Base-by-base conservation (phyloP, 202 grass and related monocot species). In the Zizania palustris region DNA sequence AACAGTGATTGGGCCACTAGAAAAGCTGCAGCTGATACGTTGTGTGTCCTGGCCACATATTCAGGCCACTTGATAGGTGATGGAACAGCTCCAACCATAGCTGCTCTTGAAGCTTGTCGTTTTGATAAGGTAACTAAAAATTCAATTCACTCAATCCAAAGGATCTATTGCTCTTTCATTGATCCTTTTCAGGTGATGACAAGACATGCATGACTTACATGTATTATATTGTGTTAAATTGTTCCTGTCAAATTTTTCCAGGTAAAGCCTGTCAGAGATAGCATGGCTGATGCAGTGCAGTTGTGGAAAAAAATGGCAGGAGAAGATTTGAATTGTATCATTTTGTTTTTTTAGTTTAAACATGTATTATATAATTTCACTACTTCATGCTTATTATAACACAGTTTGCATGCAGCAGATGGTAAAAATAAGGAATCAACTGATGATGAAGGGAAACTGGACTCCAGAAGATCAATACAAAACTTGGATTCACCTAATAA, bases 201-300 rank as follows among this genome's bases (percentile, higher is more conserved):
- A 72, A 77, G 19, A 19, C 51, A 55, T 55, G n/a, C 51, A 55
- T 55, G n/a, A 19, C 28, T 34, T 74, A 41, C 46, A 60, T 50
- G 49, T 50, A 83, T 85, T 67, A 39, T 80, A 28, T 64, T 69
- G 74, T 41, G 55, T 6, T 68, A 42, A 78, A 58, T 54, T 34
- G 19, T 75, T 69, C 44, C 34, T 79, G 9, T 45, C 54, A 59
- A 63, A 19, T 16, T 49, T 59, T 67, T 73, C 16, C 71, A 99
- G 96, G 96, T 99, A 75, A 96, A 87, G 81, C 96, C 92, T 63
- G 89, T 90, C 66, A 94, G 96, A 85, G 96, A 99, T 60, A 99
- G 92, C 83, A 94, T 99, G 83, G 80, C 80, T 62, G 96, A 96
- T 69, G 96, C 92, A 66, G 63, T 93, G 61, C 87, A 90, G 46